phyloP scores from a whole-genome alignment of 1,284 basidiomycete species.

The Cutaneotrichosporon sp. region DNA sequence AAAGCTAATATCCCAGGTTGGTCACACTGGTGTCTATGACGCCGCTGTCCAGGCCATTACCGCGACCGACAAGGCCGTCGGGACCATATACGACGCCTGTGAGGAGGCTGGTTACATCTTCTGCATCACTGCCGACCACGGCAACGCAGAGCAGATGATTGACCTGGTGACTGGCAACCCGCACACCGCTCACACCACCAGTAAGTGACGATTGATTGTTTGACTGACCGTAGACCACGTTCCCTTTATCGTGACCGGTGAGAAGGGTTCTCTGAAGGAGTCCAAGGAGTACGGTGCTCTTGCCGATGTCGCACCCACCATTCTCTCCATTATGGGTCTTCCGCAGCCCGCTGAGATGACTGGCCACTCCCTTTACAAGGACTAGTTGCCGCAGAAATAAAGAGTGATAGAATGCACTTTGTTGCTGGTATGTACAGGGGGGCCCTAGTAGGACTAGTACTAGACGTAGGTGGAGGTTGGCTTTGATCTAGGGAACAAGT shows the following conservation, averaged over 20 bases:
- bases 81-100: constrained; percentile 78
- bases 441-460: no score
- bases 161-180: constrained; percentile 77
- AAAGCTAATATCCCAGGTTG: constrained; percentile 58
- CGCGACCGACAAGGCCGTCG: constrained; percentile 79
- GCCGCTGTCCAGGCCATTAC: constrained; percentile 81
- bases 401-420: background rate
- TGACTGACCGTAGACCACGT: constrained; percentile 70
- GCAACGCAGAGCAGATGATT: constrained; percentile 80
- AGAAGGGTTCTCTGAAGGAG: constrained; percentile 60
- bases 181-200: constrained; percentile 59
- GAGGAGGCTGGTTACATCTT: constrained; percentile 79
- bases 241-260: constrained; percentile 73
- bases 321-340: constrained; percentile 68
- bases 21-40: constrained; percentile 84
- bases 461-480: background rate
- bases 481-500: background rate
- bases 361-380: constrained; percentile 24
- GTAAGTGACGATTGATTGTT: constrained; percentile 26
- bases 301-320: constrained; percentile 83
- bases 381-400: background rate
- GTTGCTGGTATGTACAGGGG: background rate
- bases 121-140: constrained; percentile 85
- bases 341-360: constrained; percentile 39
- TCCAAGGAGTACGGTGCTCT: constrained; percentile 64